phyloP scores from a whole-genome alignment of 2,329 filamentous ascomycete species.

The Pseudocercospora musae region DNA sequence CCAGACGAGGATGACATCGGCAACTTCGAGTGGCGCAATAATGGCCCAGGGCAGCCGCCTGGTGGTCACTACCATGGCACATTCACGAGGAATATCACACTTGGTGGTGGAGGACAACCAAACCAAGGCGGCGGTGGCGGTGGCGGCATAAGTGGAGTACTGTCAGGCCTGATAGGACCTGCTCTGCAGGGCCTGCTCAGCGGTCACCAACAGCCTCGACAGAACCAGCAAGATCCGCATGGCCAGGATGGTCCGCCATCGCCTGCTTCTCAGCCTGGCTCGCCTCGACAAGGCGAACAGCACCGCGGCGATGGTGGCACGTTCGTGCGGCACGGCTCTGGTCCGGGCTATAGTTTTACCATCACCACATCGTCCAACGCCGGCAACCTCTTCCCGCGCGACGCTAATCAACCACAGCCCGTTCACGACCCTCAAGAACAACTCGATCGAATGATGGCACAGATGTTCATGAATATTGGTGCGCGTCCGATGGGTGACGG shows the following conservation, averaged over 20 bases:
- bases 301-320: conserved; percentile 11
- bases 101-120: conserved; percentile 16
- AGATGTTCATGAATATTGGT: conserved; percentile 35
- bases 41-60: conserved; percentile 27
- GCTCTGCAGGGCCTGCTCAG: conserved; percentile 23
- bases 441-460: conserved; percentile 31
- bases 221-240: conserved; percentile 15
- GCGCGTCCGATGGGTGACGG: conserved; percentile 15
- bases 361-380: conserved; percentile 30
- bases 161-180: conserved; percentile 31
- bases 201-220: conserved; percentile 15
- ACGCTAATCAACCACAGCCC: conserved; percentile 51
- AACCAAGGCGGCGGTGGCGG: conserved; percentile 15
- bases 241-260: conserved; percentile 14
- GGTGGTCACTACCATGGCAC: conserved; percentile 35
- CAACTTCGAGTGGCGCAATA: conserved; percentile 31
- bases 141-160: conserved; percentile 40
- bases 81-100: conserved; percentile 40
- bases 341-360: conserved; percentile 30
- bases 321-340: conserved; percentile 20
- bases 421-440: conserved; percentile 34
- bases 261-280: conserved; percentile 11
- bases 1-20: conserved; percentile 47
- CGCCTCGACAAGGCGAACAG: conserved; percentile 15
- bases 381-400: conserved; percentile 47